A percentile compares a stretch with the other conserved stretches of the same genome.
phyloP scores from a whole-genome alignment of 768 basidiomycete species.

The Mycena sanguinolenta region DNA sequence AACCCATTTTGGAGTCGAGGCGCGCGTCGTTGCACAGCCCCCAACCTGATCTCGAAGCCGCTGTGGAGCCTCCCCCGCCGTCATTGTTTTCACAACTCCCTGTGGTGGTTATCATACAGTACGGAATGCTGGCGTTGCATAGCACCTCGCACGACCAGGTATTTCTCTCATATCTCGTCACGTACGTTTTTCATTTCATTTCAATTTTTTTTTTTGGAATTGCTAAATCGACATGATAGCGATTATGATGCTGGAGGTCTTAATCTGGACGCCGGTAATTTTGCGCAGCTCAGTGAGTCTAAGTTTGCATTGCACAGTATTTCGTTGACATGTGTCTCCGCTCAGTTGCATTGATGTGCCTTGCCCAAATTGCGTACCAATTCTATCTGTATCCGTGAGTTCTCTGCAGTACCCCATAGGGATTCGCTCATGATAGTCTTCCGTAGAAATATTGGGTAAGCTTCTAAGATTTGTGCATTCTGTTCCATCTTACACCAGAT shows the following conservation, averaged over 20 bases:
- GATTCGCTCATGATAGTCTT: conserved; percentile 10
- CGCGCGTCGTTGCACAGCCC: conserved; percentile 48
- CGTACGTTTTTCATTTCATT: conserved; percentile 61
- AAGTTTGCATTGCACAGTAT: background rate
- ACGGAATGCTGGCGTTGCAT: conserved; percentile 90
- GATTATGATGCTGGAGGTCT: conserved; percentile 90
- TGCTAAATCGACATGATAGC: conserved; percentile 53
- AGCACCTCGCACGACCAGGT: conserved; percentile 92
- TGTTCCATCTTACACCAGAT: conserved; percentile 17
- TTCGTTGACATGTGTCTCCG: conserved; percentile 10
- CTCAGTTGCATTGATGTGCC: conserved; percentile 92
- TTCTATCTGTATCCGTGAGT: conserved; percentile 92
- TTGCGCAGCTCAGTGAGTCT: conserved; percentile 86
- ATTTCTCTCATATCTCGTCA: conserved; percentile 92
- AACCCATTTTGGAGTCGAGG: conserved; percentile 66
- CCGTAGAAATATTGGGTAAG: conserved; percentile 74
- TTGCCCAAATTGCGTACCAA: conserved; percentile 93
- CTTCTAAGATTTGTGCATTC: conserved; percentile 23
- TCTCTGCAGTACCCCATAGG: background rate
- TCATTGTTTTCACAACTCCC: conserved; percentile 84
- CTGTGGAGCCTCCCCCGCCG: conserved; percentile 64
- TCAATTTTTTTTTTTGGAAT: background rate
- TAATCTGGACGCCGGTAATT: conserved; percentile 91
- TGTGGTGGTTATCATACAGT: conserved; percentile 88
- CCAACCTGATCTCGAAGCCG: conserved; percentile 54